Evolutionary conservation across 257 asterid species (phyloP).

Genomic region (Solanum bukasovii): DNA sequence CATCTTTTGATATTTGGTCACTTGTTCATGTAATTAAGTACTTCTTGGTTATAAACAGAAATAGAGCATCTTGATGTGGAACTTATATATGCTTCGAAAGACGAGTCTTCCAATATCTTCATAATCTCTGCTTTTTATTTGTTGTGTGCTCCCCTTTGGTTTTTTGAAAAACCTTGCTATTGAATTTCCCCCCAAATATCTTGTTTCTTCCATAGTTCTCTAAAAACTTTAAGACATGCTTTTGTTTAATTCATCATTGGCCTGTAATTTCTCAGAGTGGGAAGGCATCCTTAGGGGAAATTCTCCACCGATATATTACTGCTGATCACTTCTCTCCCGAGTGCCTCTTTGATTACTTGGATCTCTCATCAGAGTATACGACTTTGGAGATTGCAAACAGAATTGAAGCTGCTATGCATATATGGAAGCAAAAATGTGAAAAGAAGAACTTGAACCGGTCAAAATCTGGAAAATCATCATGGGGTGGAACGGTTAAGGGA

Average conservation of each 20-base stretch:
- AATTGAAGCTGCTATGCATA: slow-evolving; percentile 59
- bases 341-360: slow-evolving; percentile 59
- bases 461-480: slow-evolving; percentile 30
- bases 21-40: neutral
- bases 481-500: slow-evolving; percentile 66
- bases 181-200: neutral
- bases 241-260: neutral
- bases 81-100: neutral
- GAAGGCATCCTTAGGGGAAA: slow-evolving; percentile 76
- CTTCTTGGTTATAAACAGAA: neutral
- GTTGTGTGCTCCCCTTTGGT: neutral
- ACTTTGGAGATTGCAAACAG: slow-evolving; percentile 71
- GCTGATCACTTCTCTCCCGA: slow-evolving; percentile 72
- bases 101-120: neutral
- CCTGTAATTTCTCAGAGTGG: slow-evolving; percentile 44
- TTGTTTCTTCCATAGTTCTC: neutral
- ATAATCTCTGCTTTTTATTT: neutral
- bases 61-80: neutral
- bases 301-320: slow-evolving; percentile 55
- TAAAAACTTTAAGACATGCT: neutral
- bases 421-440: slow-evolving; percentile 62
- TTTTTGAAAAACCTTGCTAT: neutral
- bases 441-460: slow-evolving; percentile 33
- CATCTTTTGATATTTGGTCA: neutral
- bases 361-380: slow-evolving; percentile 64